Evolutionary conservation across 371 early-diverging fungal genomes (phyloP).

Genomic region (Mortierella polycephala): DNA sequence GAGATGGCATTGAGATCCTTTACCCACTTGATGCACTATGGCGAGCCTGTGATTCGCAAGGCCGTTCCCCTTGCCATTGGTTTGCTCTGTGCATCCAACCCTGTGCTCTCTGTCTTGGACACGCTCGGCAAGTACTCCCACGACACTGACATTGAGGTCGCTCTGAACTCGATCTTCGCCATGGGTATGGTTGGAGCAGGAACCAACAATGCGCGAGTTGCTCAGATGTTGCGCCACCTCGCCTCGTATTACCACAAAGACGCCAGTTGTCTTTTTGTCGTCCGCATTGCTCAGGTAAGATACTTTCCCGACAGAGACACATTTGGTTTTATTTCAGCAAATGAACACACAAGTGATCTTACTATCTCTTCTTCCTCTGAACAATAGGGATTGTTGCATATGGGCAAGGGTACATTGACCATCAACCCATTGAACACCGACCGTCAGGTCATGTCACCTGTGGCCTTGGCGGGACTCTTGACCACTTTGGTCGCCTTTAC

Average conservation of each 20-base stretch:
- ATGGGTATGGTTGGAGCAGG: slow-evolving; percentile 99
- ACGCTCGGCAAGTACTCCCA: slow-evolving; percentile 97
- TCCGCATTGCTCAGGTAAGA: slow-evolving; percentile 93
- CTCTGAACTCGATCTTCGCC: slow-evolving; percentile 96
- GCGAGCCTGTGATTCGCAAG: slow-evolving; percentile 92
- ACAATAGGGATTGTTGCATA: slow-evolving; percentile 87
- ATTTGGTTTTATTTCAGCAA: not conserved
- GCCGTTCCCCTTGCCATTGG: slow-evolving; percentile 97
- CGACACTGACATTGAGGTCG: slow-evolving; percentile 95
- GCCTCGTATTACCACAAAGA: slow-evolving; percentile 98
- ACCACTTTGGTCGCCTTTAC: slow-evolving; percentile 90
- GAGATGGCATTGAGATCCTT: slow-evolving; percentile 96
- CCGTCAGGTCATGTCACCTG: slow-evolving; percentile 90
- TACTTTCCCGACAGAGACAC: not conserved
- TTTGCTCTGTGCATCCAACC: slow-evolving; percentile 96
- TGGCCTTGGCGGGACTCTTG: slow-evolving; percentile 91
- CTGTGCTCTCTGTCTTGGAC: slow-evolving; percentile 91
- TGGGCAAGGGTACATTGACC: slow-evolving; percentile 98
- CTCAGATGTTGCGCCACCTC: slow-evolving; percentile 96
- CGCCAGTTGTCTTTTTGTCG: slow-evolving; percentile 89
- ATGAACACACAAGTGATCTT: not conserved
- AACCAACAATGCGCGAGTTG: slow-evolving; percentile 99
- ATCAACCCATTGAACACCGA: slow-evolving; percentile 95
- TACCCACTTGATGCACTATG: slow-evolving; percentile 99
- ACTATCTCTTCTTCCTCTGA: not conserved